These are phyloP conservation scores for Scheffersomyces lignosus DNA, from an alignment of 805 yeast genomes.

Conservation along the genomic window DNA sequence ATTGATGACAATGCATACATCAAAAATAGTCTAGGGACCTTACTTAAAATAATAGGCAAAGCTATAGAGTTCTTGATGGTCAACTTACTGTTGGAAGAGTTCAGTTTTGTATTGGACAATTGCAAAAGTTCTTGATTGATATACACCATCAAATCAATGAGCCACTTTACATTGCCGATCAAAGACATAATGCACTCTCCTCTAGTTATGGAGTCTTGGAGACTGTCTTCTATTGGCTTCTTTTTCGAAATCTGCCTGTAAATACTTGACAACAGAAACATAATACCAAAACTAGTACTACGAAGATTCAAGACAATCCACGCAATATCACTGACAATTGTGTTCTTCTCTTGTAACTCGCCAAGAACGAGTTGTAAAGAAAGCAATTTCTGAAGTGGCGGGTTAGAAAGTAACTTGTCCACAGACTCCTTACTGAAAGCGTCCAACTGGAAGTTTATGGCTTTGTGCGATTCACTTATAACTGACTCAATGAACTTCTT, in stretches of 20 bases:
- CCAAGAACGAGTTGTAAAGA: constrained; percentile 72
- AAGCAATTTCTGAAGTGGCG: constrained; percentile 72
- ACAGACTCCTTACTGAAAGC: constrained; percentile 66
- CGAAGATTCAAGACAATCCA: constrained; percentile 68
- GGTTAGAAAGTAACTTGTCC: constrained; percentile 72
- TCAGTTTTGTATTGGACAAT: constrained; percentile 27
- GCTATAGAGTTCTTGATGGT: constrained; percentile 43
- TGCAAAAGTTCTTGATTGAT: constrained; percentile 71
- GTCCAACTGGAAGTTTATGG: constrained; percentile 71
- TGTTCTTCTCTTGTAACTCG: constrained; percentile 29
- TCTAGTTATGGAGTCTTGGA: constrained; percentile 55
- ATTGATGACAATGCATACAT: constrained; percentile 67
- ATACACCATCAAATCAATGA: constrained; percentile 72
- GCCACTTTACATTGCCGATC: constrained; percentile 85
- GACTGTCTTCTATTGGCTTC: constrained; percentile 49
- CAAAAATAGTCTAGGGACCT: constrained; percentile 67
- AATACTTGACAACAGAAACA: constrained; percentile 59
- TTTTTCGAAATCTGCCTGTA: constrained; percentile 67
- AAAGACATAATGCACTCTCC: constrained; percentile 61
- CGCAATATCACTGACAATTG: constrained; percentile 49
- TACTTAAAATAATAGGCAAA: constrained; percentile 60
- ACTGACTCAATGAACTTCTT: constrained; percentile 41
- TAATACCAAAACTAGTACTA: constrained; percentile 67
- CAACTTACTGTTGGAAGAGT: constrained; percentile 18
- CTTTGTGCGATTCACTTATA: constrained; percentile 68